Conservation (phyloP, 768 basidiomycete genomes). For the Punctularia strigosozonata region DNA sequence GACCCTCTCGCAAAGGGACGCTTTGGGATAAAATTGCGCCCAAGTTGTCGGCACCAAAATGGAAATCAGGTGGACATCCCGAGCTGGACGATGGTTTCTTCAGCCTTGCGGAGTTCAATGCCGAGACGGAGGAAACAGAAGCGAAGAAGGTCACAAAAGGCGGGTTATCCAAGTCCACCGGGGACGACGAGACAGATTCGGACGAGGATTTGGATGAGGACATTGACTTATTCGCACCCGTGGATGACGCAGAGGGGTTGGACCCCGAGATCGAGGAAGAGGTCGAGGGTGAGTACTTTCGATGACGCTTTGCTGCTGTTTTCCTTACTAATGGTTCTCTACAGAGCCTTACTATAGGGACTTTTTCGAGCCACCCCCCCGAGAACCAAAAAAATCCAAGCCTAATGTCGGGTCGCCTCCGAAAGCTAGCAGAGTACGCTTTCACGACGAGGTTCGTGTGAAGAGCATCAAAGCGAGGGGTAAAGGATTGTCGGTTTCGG, state of each 20-base stretch:
- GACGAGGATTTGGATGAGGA: constrained; percentile 36
- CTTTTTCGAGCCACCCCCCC: constrained; percentile 64
- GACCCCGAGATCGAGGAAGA: constrained; percentile 31
- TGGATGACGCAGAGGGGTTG: constrained; percentile 34
- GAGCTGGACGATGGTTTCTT: constrained; percentile 88
- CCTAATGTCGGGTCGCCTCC: constrained; percentile 7
- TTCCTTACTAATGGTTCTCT: constrained; percentile 2
- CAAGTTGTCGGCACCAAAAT: constrained; percentile 12
- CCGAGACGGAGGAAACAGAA: constrained; percentile 72
- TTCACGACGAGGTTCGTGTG: constrained; percentile 70
- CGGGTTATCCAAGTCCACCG: constrained; percentile 35
- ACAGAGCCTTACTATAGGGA: constrained; percentile 61
- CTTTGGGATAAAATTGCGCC: constrained; percentile 12
- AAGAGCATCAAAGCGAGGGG: constrained; percentile 70
- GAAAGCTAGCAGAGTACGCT: constrained; percentile 48
- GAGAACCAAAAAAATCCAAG: constrained; percentile 8
- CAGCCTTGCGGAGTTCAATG: constrained; percentile 77
- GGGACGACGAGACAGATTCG: constrained; percentile 37
- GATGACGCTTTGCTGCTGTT: constrained; percentile 27
- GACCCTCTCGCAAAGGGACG: constrained; percentile 15
- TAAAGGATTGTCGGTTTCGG: constrained; percentile 44
- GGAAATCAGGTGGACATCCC: constrained; percentile 20
- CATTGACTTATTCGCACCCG: constrained; percentile 56
- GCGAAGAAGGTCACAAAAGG: constrained; percentile 51
- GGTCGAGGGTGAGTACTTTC: constrained; percentile 14